Percentiles rank a stretch among this genome's conserved stretches.
phyloP scores from a whole-genome alignment of 192 early-diverging fungal genomes.

The Podila verticillata region DNA sequence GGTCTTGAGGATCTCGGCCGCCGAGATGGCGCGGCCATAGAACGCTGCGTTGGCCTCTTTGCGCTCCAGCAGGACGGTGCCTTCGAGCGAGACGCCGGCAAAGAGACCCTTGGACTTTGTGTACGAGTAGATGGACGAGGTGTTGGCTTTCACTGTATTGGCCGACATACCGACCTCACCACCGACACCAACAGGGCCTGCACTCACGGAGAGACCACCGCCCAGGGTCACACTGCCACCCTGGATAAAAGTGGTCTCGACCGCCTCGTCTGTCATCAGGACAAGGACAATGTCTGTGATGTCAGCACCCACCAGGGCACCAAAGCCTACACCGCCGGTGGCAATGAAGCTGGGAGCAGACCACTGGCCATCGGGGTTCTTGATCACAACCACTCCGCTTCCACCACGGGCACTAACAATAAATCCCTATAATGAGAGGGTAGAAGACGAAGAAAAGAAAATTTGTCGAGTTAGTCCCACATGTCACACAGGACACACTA shows the following conservation, averaged over 20 bases:
- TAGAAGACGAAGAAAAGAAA: not conserved
- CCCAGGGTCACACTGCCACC: conserved; percentile 91
- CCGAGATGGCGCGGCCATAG: conserved; percentile 78
- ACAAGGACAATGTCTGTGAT: conserved; percentile 95
- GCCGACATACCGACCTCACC: conserved; percentile 55
- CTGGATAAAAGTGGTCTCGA: conserved; percentile 87
- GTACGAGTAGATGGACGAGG: conserved; percentile 88
- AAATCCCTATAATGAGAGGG: conserved; percentile 65
- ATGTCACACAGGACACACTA: too few species aligned
- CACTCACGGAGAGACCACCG: conserved; percentile 75
- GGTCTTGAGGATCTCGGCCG: conserved; percentile 84
- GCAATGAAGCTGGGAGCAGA: conserved; percentile 89
- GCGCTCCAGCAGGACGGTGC: conserved; percentile 84
- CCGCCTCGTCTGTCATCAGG: conserved; percentile 86
- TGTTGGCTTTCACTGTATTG: conserved; percentile 54
- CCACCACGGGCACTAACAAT: conserved; percentile 88
- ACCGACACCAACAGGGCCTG: conserved; percentile 63
- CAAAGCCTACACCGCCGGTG: conserved; percentile 87
- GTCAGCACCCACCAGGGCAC: conserved; percentile 88
- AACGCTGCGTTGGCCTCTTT: conserved; percentile 83
- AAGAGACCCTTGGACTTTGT: conserved; percentile 90
- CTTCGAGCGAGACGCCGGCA: conserved; percentile 87
- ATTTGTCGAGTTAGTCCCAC: not conserved
- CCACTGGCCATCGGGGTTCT: conserved; percentile 71
- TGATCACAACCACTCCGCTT: conserved; percentile 84